Percentiles rank a stretch among this genome's conserved stretches.
These are phyloP conservation scores for Pleurostoma richardsiae DNA, from an alignment of 2,329 filamentous ascomycete genomes.

Conservation along the genomic window DNA sequence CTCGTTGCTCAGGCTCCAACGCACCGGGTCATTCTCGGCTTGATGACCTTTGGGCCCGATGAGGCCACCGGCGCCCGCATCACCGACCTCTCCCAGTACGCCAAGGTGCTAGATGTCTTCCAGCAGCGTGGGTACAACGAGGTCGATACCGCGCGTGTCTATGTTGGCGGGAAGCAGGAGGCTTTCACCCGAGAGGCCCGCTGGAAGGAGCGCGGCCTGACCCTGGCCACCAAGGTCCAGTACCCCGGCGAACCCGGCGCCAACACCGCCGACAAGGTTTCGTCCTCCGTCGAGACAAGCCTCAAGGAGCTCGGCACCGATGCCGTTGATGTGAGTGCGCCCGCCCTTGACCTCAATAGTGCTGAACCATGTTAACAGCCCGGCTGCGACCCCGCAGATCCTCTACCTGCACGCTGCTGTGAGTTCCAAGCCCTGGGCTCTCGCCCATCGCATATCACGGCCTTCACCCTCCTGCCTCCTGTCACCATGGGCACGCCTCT, in stretches of 20 bases:
- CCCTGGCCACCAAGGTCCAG: constrained; percentile 58
- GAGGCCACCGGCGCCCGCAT: constrained; percentile 54
- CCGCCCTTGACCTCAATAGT: background rate
- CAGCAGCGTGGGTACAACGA: constrained; percentile 65
- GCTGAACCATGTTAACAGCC: background rate
- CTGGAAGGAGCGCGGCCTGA: constrained; percentile 65
- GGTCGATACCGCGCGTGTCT: constrained; percentile 66
- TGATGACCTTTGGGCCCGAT: constrained; percentile 68
- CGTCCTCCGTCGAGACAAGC: constrained; percentile 60
- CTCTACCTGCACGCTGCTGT: constrained; percentile 69
- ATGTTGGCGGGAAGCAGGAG: constrained; percentile 65
- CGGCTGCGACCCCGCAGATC: constrained; percentile 37
- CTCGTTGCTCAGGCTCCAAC: constrained; percentile 8
- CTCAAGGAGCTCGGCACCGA: constrained; percentile 69
- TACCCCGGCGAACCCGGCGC: constrained; percentile 58
- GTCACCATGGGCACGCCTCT: constrained; percentile 1
- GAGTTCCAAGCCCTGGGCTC: constrained; percentile 14
- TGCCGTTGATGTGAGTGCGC: constrained; percentile 56
- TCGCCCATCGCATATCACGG: constrained; percentile 3
- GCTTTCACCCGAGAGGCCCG: constrained; percentile 60
- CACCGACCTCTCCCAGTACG: constrained; percentile 53
- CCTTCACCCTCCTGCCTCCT: background rate
- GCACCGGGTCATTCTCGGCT: constrained; percentile 59
- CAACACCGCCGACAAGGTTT: constrained; percentile 61
- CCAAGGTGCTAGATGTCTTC: constrained; percentile 59